phyloP scores from a whole-genome alignment of 805 yeast genomes.

The Wickerhamomyces strasburgensis region DNA sequence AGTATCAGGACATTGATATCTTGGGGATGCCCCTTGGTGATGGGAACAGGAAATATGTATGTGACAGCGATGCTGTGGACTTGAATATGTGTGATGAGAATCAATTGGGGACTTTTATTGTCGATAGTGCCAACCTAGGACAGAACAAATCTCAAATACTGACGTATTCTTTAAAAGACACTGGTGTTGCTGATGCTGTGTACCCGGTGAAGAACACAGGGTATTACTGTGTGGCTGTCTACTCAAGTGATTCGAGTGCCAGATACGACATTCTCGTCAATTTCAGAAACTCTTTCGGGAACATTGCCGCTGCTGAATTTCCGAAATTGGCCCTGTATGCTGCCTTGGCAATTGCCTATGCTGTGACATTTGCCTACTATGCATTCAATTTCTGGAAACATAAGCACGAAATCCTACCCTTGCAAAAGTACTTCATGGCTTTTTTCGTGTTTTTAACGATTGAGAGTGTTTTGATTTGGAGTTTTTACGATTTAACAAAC shows the following conservation, averaged over 20 bases:
- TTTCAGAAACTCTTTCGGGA: conserved; percentile 90
- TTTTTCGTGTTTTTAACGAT: conserved; percentile 76
- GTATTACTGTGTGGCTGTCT: conserved; percentile 85
- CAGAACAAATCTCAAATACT: conserved; percentile 48
- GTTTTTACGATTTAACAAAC: conserved; percentile 82
- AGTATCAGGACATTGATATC: conserved; percentile 68
- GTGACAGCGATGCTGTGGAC: conserved; percentile 66
- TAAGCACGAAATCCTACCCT: conserved; percentile 79
- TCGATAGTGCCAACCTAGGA: conserved; percentile 37
- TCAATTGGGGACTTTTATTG: conserved; percentile 59
- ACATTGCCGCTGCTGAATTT: conserved; percentile 82
- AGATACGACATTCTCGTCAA: conserved; percentile 61
- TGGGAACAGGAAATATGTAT: conserved; percentile 55
- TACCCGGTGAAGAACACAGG: conserved; percentile 76
- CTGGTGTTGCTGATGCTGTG: conserved; percentile 57
- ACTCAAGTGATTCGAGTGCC: conserved; percentile 31
- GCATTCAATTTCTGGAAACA: conserved; percentile 81
- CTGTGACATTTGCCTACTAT: conserved; percentile 75
- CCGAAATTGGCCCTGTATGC: conserved; percentile 91
- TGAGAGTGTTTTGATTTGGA: conserved; percentile 87
- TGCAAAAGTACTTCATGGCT: conserved; percentile 86
- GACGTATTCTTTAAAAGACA: conserved; percentile 48
- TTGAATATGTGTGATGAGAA: conserved; percentile 48
- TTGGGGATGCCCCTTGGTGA: conserved; percentile 52
- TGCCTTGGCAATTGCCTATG: conserved; percentile 75